Evolutionary conservation across 495 filamentous ascomycete species (phyloP), one percentile per base, ranked within the genome.

Genomic region (Schizothecium vesticola): DNA sequence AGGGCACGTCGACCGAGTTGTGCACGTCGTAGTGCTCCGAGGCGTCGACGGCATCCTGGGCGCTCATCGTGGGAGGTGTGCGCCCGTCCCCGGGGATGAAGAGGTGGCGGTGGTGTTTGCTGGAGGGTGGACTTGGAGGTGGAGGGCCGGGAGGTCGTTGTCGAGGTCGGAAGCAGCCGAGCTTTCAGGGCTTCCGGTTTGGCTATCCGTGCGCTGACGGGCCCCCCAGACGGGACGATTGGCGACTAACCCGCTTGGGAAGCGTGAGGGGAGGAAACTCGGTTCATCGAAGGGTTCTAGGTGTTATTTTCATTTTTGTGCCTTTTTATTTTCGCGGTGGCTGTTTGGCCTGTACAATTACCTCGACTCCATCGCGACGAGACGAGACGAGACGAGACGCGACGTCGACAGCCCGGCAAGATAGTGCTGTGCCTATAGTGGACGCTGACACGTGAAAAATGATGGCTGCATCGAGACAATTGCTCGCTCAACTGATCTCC

Each of bases 31-130:
- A 91, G 79, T 95, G 92, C 72, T 92, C 89, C 69, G 93, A 94
- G 72, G 90, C 93, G 82, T 97, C 93, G 74, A 97, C 90, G 64
- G 88, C 92, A 94, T 97, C 74, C 70, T 89, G 82, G 68, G 72
- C 73, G 65, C 66, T 76, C 76, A 78, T 78, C 16, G 65, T 78
- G 67, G 36, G 31, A 21, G 56, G 63, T 23, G 28, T 64, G 10
- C n/a, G 8, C n/a, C 16, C 16, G 24, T 22, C 25, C 2, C 12
- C 60, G 26, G 6, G 59, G 43, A 6, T 51, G 43, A n/a, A n/a
- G 5, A 9, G 19, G 43, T 8, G 43, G 26, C 6, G n/a, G 43
- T 51, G 43, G 43, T 51, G 19, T 11, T 36, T 36, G 31, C 12
- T 36, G 31, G 31, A 13, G 3, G 31, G 10, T 3, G 2, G 12